These are phyloP conservation scores for Fonticula alba DNA, from an alignment of 78 protist genomes.

Conservation along the genomic window DNA sequence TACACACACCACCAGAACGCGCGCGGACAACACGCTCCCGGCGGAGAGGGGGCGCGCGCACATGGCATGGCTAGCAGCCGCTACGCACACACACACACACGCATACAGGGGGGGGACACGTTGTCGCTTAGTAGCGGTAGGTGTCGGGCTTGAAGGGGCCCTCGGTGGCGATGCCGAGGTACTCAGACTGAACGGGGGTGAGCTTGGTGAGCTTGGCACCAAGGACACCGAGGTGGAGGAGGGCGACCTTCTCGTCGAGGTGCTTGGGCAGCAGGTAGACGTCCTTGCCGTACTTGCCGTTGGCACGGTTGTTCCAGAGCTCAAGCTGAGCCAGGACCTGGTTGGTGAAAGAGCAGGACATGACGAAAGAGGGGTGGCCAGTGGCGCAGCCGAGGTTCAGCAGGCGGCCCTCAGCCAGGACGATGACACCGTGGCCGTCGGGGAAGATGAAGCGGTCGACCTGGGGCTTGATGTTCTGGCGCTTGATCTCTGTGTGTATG, in stretches of 20 bases:
- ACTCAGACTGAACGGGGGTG: conserved; percentile 63
- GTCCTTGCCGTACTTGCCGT: conserved; percentile 45
- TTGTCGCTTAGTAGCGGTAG: conserved; percentile 71
- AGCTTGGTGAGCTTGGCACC: conserved; percentile 80
- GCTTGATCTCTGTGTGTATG: too few relatives aligned
- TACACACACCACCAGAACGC: too few relatives aligned
- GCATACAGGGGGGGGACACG: too few relatives aligned
- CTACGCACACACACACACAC: too few relatives aligned
- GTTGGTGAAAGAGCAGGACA: conserved; percentile 96
- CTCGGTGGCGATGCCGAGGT: conserved; percentile 45
- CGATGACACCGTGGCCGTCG: conserved; percentile 72
- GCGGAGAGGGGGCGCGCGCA: too few relatives aligned
- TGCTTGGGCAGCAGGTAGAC: conserved; percentile 89
- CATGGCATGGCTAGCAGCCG: too few relatives aligned
- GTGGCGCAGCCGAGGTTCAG: conserved; percentile 99
- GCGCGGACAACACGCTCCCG: too few relatives aligned
- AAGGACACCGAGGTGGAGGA: conserved; percentile 78
- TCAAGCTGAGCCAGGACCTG: conserved; percentile 91
- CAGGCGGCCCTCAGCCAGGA: conserved; percentile 97
- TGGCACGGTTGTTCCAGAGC: conserved; percentile 48
- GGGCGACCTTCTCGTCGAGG: conserved; percentile 96
- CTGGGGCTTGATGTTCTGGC: conserved; percentile 88
- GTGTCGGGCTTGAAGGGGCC: conserved; percentile 72
- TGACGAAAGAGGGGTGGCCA: conserved; percentile 98
- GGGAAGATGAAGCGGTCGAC: conserved; percentile 77